Conservation (phyloP, 352 stramenopile genomes). For the Phytophthora pseudosyringae region DNA sequence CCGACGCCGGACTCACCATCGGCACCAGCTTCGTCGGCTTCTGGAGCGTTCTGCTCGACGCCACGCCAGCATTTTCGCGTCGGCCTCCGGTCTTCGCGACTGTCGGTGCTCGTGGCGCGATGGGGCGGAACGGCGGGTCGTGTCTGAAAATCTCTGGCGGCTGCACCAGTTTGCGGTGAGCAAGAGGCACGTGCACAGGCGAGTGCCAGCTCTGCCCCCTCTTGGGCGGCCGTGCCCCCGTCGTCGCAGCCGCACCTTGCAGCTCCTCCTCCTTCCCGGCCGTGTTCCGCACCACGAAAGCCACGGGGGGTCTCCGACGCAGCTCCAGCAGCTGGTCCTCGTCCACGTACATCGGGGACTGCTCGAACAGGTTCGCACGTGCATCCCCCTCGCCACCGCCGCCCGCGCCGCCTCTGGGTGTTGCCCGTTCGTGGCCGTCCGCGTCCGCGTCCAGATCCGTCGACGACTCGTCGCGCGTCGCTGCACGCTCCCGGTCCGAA, state of each 20-base stretch:
- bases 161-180: slow-evolving; percentile 70
- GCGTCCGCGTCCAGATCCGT: slow-evolving; percentile 1
- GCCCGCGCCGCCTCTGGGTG: neutral
- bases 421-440: slow-evolving; percentile 1
- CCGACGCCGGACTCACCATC: slow-evolving; percentile 7
- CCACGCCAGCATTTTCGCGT: slow-evolving; percentile 10
- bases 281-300: slow-evolving; percentile 50
- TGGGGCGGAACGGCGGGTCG: slow-evolving; percentile 47
- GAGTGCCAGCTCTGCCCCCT: slow-evolving; percentile 64
- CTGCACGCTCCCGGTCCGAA: neutral
- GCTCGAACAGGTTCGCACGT: slow-evolving; percentile 18
- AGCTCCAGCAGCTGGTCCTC: slow-evolving; percentile 37
- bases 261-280: slow-evolving; percentile 27
- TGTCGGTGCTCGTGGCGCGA: slow-evolving; percentile 18
- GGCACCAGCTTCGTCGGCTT: slow-evolving; percentile 31
- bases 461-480: slow-evolving; percentile 12
- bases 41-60: neutral
- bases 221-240: neutral
- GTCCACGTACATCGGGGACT: slow-evolving; percentile 48
- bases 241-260: slow-evolving; percentile 14
- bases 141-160: slow-evolving; percentile 51
- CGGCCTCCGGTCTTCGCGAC: neutral
- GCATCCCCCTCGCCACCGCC: neutral
- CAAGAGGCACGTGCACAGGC: slow-evolving; percentile 59
- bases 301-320: slow-evolving; percentile 43